phyloP scores from a whole-genome alignment of 176 grass and related monocot species.

The Carex kokanica region DNA sequence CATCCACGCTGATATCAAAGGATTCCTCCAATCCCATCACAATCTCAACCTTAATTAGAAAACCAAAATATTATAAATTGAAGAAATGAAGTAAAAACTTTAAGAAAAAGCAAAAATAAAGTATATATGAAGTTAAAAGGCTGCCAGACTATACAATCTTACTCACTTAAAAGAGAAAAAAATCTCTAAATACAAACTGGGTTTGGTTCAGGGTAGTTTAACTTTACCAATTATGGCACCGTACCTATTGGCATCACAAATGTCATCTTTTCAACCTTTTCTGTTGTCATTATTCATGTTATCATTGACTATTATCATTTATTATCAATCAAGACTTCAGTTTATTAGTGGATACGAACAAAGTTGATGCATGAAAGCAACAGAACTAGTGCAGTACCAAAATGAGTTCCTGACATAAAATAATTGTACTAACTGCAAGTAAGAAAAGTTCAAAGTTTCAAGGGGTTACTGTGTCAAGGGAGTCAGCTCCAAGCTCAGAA shows the following conservation, averaged over 20 bases:
- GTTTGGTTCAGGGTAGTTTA: background rate
- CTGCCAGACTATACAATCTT: background rate
- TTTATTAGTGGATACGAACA: background rate
- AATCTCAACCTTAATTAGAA: conserved; percentile 44
- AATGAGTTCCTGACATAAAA: background rate
- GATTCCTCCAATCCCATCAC: conserved; percentile 67
- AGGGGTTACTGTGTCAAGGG: conserved; percentile 62
- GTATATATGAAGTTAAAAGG: background rate
- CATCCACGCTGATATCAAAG: conserved; percentile 61
- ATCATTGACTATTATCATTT: background rate
- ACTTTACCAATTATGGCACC: background rate
- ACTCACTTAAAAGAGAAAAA: background rate
- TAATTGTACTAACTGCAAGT: background rate
- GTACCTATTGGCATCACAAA: background rate
- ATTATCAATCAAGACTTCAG: background rate
- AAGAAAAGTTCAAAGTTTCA: background rate
- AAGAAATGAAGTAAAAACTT: background rate
- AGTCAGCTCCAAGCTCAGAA: conserved; percentile 52
- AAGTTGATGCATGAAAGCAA: background rate
- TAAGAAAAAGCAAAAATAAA: background rate
- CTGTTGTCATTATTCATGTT: background rate
- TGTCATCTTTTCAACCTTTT: background rate
- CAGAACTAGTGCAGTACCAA: background rate
- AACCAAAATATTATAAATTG: background rate
- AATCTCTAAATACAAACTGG: background rate